phyloP scores from a whole-genome alignment of 805 yeast genomes.

The Torulaspora maleeae region DNA sequence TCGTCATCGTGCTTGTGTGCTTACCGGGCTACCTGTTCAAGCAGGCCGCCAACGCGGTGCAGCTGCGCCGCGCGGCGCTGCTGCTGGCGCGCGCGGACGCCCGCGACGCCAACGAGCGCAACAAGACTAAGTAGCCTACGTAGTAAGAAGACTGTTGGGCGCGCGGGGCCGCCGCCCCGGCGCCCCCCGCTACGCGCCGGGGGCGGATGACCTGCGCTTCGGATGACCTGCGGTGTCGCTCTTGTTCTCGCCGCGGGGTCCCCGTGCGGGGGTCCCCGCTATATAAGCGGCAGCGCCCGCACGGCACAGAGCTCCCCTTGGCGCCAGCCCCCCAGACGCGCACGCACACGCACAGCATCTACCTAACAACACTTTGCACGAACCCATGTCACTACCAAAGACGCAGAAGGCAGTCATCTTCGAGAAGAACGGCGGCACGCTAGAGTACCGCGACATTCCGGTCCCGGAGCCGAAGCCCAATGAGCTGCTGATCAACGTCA shows the following conservation, averaged over 20 bases:
- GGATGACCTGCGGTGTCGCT: no score
- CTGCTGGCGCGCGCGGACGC: conserved; percentile 72
- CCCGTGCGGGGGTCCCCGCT: no score
- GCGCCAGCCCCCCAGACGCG: no score
- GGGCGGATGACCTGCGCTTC: no score
- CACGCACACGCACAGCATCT: no score
- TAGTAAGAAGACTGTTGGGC: no score
- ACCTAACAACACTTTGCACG: no score
- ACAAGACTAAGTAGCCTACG: conserved; percentile 1
- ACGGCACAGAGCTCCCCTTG: no score
- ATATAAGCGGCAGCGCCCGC: no score
- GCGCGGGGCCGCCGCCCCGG: no score
- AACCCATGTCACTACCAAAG: conserved; percentile 42
- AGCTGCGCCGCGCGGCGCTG: conserved; percentile 78
- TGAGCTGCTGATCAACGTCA: conserved; percentile 74
- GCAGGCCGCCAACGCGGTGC: conserved; percentile 85
- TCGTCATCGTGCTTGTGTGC: conserved; percentile 52
- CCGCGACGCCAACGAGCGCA: conserved; percentile 31
- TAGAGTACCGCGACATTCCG: conserved; percentile 65
- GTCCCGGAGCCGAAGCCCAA: conserved; percentile 75
- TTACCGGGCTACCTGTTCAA: conserved; percentile 88
- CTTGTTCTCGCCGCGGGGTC: no score
- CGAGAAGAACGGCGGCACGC: conserved; percentile 58
- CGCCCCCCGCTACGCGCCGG: no score
- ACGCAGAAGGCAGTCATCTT: conserved; percentile 70